Evolutionary conservation across 83 land plant genomes (phyloP), one percentile per base, ranked within the genome.

Genomic region (Diphasiastrum complanatum): DNA sequence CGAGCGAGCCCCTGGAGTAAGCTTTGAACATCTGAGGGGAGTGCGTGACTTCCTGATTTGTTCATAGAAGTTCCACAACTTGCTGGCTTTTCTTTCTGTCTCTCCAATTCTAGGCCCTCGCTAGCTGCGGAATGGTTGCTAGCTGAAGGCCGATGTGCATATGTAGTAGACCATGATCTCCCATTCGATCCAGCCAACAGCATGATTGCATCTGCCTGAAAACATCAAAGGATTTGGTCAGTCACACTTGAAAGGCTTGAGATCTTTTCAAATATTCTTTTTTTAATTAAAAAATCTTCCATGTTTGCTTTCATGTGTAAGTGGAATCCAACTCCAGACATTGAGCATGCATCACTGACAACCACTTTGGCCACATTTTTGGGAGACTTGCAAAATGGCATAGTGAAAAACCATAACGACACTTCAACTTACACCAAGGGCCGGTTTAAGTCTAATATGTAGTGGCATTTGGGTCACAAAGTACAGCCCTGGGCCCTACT

Each of bases 161-260:
- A 78, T 23, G 74, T 75, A 6, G 81, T 74, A 4, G 81, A 78
- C 81, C 81, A 78, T 1, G 79, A 78, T 34, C 81, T 69, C 22
- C 81, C 81, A 50, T 50, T 78, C 11, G 81, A 68, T 20, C 80
- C 79, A 22, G 81, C 81, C 30, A 78, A 43, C 22, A 60, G 45
- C 69, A 66, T 57, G 28, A 64, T 64, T 38, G n/a, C 43, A 36
- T 61, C 41, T 36, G 12, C 19, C 50, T 52, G 26, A 26, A 61
- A 50, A 4, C 35, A 47, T 38, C 36, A 40, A 40, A 40, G 16
- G 16, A 50, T n/a, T n/a, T n/a, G n/a, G n/a, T n/a, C n/a, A n/a
- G n/a, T n/a, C 63, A 45, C 24, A 61, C 37, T 2, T 22, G 51
- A 38, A 25, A 45, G 16, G 8, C 16, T 8, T 16, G 8, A 40